phyloP scores from a whole-genome alignment of 1,284 basidiomycete genomes.

The Veloboletus limbatus region DNA sequence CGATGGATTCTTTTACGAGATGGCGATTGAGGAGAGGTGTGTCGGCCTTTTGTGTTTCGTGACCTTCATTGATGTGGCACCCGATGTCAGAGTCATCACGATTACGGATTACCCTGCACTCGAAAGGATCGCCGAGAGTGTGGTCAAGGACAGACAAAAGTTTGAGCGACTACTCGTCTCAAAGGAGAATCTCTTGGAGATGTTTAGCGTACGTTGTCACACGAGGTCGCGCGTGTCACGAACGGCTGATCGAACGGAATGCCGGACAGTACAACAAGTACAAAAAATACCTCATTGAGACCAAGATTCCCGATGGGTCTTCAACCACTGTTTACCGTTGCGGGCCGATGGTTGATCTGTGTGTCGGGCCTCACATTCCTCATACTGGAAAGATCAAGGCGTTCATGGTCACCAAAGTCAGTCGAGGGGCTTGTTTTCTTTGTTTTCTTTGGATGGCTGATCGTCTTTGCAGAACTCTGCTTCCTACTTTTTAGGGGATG shows the following conservation, averaged over 20 bases:
- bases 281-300: slow-evolving; percentile 94
- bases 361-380: slow-evolving; percentile 95
- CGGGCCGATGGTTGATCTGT: slow-evolving; percentile 98
- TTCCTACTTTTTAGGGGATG: slow-evolving; percentile 97
- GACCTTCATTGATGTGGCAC: not conserved
- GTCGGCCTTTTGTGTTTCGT: slow-evolving; percentile 10
- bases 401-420: slow-evolving; percentile 89
- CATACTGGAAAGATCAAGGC: slow-evolving; percentile 98
- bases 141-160: slow-evolving; percentile 95
- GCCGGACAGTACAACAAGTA: slow-evolving; percentile 92
- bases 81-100: slow-evolving; percentile 59
- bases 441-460: not conserved
- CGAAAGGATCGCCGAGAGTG: slow-evolving; percentile 85
- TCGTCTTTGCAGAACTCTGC: slow-evolving; percentile 76
- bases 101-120: slow-evolving; percentile 85
- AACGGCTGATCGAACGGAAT: slow-evolving; percentile 10
- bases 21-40: slow-evolving; percentile 77
- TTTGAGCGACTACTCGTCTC: slow-evolving; percentile 94
- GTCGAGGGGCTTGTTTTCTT: slow-evolving; percentile 7
- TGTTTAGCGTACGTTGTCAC: slow-evolving; percentile 82
- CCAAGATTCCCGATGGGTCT: slow-evolving; percentile 95
- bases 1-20: slow-evolving; percentile 99
- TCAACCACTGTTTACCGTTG: slow-evolving; percentile 99
- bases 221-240: not conserved
- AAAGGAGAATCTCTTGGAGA: slow-evolving; percentile 92